Percentiles rank a stretch among this genome's conserved stretches.
These are phyloP conservation scores for Eucalyptus curtisii DNA, from an alignment of 345 rosid genomes.

Conservation along the genomic window DNA sequence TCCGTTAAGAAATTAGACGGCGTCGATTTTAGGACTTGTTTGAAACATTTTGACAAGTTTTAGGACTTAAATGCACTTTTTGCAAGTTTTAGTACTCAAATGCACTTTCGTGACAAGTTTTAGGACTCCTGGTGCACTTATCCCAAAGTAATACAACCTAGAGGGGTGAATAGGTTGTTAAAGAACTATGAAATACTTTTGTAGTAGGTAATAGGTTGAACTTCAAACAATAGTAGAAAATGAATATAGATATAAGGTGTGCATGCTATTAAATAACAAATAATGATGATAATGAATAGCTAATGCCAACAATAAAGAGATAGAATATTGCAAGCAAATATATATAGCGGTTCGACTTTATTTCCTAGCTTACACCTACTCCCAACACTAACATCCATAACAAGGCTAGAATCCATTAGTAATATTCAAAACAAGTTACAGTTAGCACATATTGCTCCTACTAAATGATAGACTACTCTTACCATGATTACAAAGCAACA, in stretches of 20 bases:
- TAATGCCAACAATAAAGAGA: neutral
- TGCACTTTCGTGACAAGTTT: too few relatives aligned
- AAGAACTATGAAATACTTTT: neutral
- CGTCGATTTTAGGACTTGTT: too few relatives aligned
- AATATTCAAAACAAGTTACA: neutral
- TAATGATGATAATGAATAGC: too few relatives aligned
- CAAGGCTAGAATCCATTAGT: neutral
- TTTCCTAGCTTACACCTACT: neutral
- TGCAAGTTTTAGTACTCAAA: too few relatives aligned
- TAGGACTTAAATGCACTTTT: too few relatives aligned
- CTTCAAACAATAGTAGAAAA: neutral
- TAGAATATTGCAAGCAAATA: neutral
- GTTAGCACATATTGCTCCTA: neutral
- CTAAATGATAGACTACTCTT: neutral
- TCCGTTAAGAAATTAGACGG: too few relatives aligned
- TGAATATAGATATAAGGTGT: too few relatives aligned
- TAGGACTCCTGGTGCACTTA: too few relatives aligned
- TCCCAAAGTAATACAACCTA: neutral
- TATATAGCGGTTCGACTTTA: neutral
- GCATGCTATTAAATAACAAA: neutral
- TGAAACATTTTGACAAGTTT: too few relatives aligned
- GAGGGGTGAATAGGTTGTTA: neutral
- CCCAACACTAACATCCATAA: neutral
- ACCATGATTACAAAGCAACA: neutral
- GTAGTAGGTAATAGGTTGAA: neutral